Evolutionary conservation across 768 basidiomycete genomes (phyloP).

Genomic region (Fibroporia radiculosa): DNA sequence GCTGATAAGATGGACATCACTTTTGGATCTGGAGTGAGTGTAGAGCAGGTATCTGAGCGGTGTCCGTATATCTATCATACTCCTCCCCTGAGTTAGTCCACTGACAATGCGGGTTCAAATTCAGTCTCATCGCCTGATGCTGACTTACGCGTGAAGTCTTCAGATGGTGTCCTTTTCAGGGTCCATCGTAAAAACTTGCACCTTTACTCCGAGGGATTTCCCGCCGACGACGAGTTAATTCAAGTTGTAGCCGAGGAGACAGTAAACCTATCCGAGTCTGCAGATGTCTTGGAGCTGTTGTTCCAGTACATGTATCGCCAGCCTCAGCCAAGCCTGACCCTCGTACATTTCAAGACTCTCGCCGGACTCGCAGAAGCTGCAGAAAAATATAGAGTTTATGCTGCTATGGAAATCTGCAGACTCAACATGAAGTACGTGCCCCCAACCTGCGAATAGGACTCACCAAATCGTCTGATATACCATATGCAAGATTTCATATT

Average conservation of each 20-base stretch:
- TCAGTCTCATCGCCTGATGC: no score
- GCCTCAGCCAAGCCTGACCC: not conserved
- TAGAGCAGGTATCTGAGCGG: no score
- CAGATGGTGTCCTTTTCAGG: not conserved
- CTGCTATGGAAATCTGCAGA: not conserved
- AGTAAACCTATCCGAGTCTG: not conserved
- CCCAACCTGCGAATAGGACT: not conserved
- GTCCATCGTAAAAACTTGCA: not conserved
- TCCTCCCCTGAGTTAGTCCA: no score
- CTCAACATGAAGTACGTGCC: not conserved
- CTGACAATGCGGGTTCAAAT: no score
- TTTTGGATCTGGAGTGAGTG: no score
- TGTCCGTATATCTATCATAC: no score
- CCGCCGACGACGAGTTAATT: not conserved
- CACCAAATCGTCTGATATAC: no score
- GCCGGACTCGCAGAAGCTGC: not conserved
- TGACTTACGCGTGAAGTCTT: no score
- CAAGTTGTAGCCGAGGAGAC: not conserved
- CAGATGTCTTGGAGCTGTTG: not conserved
- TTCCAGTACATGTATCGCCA: conserved; percentile 4
- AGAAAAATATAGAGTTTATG: conserved; percentile 1
- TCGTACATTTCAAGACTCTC: not conserved
- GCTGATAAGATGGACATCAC: no score
- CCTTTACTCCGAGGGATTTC: not conserved
- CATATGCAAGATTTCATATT: not conserved